These are phyloP conservation scores for Colletotrichum spaethianum DNA, from an alignment of 2,329 filamentous ascomycete genomes.

Conservation along the genomic window DNA sequence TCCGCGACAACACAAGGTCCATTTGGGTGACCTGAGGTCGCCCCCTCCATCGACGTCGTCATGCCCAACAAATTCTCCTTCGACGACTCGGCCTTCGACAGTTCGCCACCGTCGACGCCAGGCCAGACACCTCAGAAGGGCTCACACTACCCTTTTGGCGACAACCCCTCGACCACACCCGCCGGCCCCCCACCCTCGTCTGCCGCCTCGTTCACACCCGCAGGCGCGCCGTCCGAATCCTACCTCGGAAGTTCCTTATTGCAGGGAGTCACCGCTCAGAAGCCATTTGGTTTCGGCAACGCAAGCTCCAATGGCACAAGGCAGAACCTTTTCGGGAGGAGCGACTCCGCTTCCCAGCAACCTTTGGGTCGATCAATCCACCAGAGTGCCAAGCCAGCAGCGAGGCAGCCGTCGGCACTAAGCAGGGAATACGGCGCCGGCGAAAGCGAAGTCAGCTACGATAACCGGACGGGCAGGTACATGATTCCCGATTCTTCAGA, in stretches of 20 bases:
- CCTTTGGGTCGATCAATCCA: slow-evolving; percentile 66
- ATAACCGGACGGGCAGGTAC: slow-evolving; percentile 44
- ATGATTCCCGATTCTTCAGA: slow-evolving; percentile 50
- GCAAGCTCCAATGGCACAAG: slow-evolving; percentile 48
- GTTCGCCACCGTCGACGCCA: slow-evolving; percentile 65
- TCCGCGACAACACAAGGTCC: slow-evolving; percentile 13
- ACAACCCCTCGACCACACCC: slow-evolving; percentile 67
- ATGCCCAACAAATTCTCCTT: slow-evolving; percentile 61
- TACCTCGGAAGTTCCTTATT: slow-evolving; percentile 70
- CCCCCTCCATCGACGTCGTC: slow-evolving; percentile 40
- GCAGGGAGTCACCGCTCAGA: slow-evolving; percentile 57
- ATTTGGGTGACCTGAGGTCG: slow-evolving; percentile 39
- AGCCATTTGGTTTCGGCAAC: slow-evolving; percentile 57
- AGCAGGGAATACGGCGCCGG: slow-evolving; percentile 58
- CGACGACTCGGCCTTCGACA: slow-evolving; percentile 56
- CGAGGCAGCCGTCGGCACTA: slow-evolving; percentile 65
- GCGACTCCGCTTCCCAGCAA: slow-evolving; percentile 55
- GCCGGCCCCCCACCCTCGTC: slow-evolving; percentile 67
- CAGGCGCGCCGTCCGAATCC: slow-evolving; percentile 68
- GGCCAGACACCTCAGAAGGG: slow-evolving; percentile 42
- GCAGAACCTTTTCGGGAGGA: slow-evolving; percentile 55
- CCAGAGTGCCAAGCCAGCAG: slow-evolving; percentile 47
- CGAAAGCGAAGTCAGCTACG: slow-evolving; percentile 17
- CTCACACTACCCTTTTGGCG: slow-evolving; percentile 55
- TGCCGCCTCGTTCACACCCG: slow-evolving; percentile 68